Percentiles rank a stretch among this genome's conserved stretches.
Evolutionary conservation across 768 basidiomycete species (phyloP).

Genomic region (Boletus rufocinnamomeus): DNA sequence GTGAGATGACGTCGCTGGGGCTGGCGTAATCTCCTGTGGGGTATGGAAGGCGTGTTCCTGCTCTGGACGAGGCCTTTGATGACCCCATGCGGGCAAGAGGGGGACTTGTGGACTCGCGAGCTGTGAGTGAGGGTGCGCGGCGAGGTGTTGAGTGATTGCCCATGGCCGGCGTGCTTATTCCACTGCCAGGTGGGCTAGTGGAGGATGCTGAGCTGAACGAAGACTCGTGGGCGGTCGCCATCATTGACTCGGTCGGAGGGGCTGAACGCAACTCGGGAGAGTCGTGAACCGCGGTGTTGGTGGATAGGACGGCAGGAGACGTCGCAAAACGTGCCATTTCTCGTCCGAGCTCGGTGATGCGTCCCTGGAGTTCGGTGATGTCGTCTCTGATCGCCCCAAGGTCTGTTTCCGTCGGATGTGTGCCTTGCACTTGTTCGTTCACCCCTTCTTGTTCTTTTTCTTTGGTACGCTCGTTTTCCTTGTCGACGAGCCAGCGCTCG

Average conservation of each 20-base stretch:
- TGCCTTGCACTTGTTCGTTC: constrained; percentile 3
- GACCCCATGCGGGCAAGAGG: constrained; percentile 54
- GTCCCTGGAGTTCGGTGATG: constrained; percentile 69
- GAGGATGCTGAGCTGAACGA: constrained; percentile 24
- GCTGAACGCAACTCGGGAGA: constrained; percentile 47
- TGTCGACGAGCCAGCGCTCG: constrained; percentile 87
- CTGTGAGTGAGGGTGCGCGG: constrained; percentile 41
- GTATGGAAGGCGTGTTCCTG: constrained; percentile 64
- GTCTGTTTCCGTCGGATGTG: constrained; percentile 35
- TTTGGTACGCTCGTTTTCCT: constrained; percentile 58
- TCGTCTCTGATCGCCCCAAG: constrained; percentile 65
- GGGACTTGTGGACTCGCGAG: constrained; percentile 64
- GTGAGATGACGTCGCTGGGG: constrained; percentile 49
- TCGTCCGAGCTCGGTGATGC: constrained; percentile 71
- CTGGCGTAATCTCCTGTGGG: constrained; percentile 83
- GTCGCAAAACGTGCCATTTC: constrained; percentile 77
- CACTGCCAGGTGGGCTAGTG: constrained; percentile 17
- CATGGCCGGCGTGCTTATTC: constrained; percentile 16
- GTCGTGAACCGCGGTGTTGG: constrained; percentile 47
- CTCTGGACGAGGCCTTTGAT: constrained; percentile 29
- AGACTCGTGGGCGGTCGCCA: constrained; percentile 34
- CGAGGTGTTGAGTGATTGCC: constrained; percentile 32
- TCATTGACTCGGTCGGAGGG: constrained; percentile 51
- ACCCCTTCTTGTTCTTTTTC: constrained; percentile 43
- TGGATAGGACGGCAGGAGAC: constrained; percentile 45